Percentiles rank a stretch among this genome's conserved stretches.
phyloP scores from a whole-genome alignment of 1,284 basidiomycete species.

The Agaricales sp. region DNA sequence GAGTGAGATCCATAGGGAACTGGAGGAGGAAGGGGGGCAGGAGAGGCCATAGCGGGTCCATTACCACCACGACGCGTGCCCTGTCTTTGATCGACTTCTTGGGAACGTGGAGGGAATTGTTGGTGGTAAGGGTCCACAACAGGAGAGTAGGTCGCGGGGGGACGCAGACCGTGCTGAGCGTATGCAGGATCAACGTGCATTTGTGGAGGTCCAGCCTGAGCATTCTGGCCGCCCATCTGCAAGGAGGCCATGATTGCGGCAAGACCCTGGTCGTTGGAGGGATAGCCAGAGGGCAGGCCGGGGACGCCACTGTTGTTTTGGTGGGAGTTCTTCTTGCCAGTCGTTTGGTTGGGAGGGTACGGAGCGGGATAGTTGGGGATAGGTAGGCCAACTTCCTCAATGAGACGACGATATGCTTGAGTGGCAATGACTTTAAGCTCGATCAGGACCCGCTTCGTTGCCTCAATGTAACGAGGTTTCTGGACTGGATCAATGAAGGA shows the following conservation, averaged over 20 bases:
- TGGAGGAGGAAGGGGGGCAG: slow-evolving; percentile 29
- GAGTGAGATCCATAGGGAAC: slow-evolving; percentile 53
- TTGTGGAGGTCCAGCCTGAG: slow-evolving; percentile 67
- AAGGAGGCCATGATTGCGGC: slow-evolving; percentile 84
- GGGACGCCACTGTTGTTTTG: slow-evolving; percentile 55
- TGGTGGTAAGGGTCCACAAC: slow-evolving; percentile 66
- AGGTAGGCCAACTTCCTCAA: slow-evolving; percentile 89
- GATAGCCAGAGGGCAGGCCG: slow-evolving; percentile 67
- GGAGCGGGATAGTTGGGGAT: slow-evolving; percentile 78
- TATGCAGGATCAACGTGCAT: slow-evolving; percentile 61
- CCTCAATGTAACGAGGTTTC: slow-evolving; percentile 67
- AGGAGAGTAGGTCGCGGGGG: slow-evolving; percentile 51
- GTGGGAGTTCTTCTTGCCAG: slow-evolving; percentile 47
- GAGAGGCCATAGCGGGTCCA: slow-evolving; percentile 16
- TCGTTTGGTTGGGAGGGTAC: slow-evolving; percentile 53
- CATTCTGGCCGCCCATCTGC: slow-evolving; percentile 78
- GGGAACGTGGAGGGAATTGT: slow-evolving; percentile 56
- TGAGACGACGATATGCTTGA: slow-evolving; percentile 86
- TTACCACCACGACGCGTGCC: slow-evolving; percentile 43
- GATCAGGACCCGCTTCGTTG: slow-evolving; percentile 81
- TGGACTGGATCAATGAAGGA: slow-evolving; percentile 67
- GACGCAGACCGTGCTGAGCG: slow-evolving; percentile 29
- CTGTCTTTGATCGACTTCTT: slow-evolving; percentile 43
- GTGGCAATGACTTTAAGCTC: slow-evolving; percentile 83
- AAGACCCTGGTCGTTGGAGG: slow-evolving; percentile 69